Evolutionary conservation across 1,284 basidiomycete species (phyloP), one percentile per base, ranked within the genome.

Genomic region (Kalmanozyma brasiliensis): DNA sequence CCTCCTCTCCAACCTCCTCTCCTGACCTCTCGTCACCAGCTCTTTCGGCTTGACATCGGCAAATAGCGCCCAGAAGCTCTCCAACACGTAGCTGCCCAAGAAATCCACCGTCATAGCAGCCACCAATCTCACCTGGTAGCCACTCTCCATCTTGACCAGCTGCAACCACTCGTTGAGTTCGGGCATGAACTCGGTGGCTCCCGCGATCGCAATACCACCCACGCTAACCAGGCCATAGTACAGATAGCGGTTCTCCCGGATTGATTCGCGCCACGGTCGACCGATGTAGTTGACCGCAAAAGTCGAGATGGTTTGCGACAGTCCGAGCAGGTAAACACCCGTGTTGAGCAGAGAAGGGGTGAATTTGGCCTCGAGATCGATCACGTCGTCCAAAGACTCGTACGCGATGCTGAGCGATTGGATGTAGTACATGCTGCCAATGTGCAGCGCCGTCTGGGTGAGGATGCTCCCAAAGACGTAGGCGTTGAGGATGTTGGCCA

Each of bases 131-230:
- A 60, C 23, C 63, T 75, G 75, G 56, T 95, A 93, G 36, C 84
- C 78, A 29, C 82, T 80, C 41, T 88, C 84, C 93, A 99, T 95
- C 83, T 92, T 92, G 23, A 97, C 93, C 35, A 98, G 90, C 84
- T 98, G 95, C 38, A 99, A 86, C 95, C 95, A 98, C 33, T 91
- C 85, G 83, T 96, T 98, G 68, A 98, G 82, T 83, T 98, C 96
- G 1, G 96, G 95, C 79, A 97, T 85, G 73, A 98, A 90, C 82
- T 99, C 93, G 22, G 74, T 55, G 8, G 72, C 77, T 7, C 75
- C 76, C 0, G 71, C 63, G 42, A 76, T 69, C 3, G 79, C 79
- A 26, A 82, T 70, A 8, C 59, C 79, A 8, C 69, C 70, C 4
- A 73, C 71, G 14, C 52, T 45, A 2, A 80, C 60, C n/a, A 82